Conservation (phyloP, 192 early-diverging fungal genomes). For the Linnemannia elongata region DNA sequence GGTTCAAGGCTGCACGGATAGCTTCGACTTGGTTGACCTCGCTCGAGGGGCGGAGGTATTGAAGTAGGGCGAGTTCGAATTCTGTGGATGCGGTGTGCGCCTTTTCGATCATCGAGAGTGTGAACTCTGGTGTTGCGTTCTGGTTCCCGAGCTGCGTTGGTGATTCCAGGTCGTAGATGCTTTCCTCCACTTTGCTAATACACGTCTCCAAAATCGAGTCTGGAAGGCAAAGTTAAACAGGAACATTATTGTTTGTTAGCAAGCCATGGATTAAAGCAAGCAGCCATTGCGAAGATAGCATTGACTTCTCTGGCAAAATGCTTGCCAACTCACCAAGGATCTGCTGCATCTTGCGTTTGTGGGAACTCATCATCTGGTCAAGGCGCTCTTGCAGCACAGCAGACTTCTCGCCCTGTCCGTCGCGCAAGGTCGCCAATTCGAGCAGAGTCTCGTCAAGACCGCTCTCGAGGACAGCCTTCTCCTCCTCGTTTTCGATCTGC, state of each 20-base stretch:
- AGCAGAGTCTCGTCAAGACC: constrained; percentile 84
- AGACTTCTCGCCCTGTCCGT: constrained; percentile 18
- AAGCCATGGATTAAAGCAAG: neutral
- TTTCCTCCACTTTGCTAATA: constrained; percentile 88
- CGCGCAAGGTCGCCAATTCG: constrained; percentile 65
- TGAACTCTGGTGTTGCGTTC: constrained; percentile 91
- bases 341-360: constrained; percentile 73
- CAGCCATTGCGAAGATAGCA: neutral
- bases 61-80: constrained; percentile 20
- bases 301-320: too few relatives aligned
- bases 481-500: constrained; percentile 75
- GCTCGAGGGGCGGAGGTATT: constrained; percentile 23
- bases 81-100: constrained; percentile 72
- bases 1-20: constrained; percentile 80
- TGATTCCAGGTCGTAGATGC: constrained; percentile 87
- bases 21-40: constrained; percentile 78
- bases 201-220: constrained; percentile 90
- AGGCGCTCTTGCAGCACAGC: constrained; percentile 66
- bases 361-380: constrained; percentile 72
- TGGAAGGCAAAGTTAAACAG: constrained; percentile 32
- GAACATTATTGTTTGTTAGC: too few relatives aligned
- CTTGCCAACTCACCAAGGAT: constrained; percentile 64
- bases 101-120: constrained; percentile 91
- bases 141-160: constrained; percentile 85
- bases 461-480: constrained; percentile 79